Conservation (phyloP, 2,329 filamentous ascomycete genomes). For the Epichloe glyceriae region DNA sequence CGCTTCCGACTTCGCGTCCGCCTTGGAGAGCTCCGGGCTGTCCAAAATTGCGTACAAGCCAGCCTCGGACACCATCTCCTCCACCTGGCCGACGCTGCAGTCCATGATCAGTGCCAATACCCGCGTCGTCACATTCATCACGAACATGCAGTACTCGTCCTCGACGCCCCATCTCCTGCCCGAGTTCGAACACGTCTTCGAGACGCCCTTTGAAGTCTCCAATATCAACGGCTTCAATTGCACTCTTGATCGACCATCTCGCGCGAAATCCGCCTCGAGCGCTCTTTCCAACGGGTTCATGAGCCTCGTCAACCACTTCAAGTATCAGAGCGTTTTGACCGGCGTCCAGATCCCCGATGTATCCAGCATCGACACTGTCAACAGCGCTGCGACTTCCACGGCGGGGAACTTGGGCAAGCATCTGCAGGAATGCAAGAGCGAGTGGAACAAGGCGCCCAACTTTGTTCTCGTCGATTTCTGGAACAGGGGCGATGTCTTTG, state of each 20-base stretch:
- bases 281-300: constrained; percentile 49
- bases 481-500: constrained; percentile 56
- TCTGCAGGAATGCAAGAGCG: constrained; percentile 36
- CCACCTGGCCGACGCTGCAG: constrained; percentile 59
- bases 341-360: constrained; percentile 49
- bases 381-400: constrained; percentile 41
- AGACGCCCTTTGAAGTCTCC: constrained; percentile 56
- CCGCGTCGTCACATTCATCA: constrained; percentile 57
- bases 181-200: constrained; percentile 57
- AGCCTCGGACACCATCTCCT: constrained; percentile 25
- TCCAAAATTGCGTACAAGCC: constrained; percentile 48
- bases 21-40: constrained; percentile 47
- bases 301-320: constrained; percentile 71
- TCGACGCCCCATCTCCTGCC: constrained; percentile 45
- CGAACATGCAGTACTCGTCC: constrained; percentile 32
- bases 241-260: constrained; percentile 50
- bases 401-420: constrained; percentile 42
- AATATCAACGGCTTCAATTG: constrained; percentile 57
- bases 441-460: constrained; percentile 52
- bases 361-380: constrained; percentile 49
- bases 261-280: constrained; percentile 31
- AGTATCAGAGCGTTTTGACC: constrained; percentile 42
- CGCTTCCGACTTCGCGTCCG: constrained; percentile 38
- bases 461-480: constrained; percentile 75
- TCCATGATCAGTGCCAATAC: constrained; percentile 51